Percentiles rank a stretch among this genome's conserved stretches.
Evolutionary conservation across 139 green algal species (phyloP).

Genomic region (Zygnema circumcarinatum): DNA sequence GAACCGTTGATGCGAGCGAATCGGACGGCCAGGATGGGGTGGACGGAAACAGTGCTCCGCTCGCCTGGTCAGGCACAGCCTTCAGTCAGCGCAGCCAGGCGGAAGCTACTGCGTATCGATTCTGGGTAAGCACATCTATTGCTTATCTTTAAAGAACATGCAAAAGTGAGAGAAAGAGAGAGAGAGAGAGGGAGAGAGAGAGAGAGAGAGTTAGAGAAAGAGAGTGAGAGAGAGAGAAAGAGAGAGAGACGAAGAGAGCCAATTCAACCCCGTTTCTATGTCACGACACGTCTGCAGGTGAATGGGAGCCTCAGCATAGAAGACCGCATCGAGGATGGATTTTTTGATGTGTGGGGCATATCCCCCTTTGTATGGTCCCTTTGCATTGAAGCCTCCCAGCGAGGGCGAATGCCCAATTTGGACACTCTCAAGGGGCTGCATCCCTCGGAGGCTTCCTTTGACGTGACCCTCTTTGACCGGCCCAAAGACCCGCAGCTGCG

Average conservation of each 20-base stretch:
- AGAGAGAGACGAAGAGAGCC: too few species aligned
- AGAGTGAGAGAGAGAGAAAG: too few species aligned
- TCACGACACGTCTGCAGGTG: constrained; percentile 1
- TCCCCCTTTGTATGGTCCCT: constrained; percentile 27
- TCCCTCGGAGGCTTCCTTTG: constrained; percentile 38
- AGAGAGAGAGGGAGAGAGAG: not conserved
- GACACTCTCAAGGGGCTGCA: constrained; percentile 16
- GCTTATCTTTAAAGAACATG: not conserved
- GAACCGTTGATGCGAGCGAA: not conserved
- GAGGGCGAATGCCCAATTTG: constrained; percentile 31
- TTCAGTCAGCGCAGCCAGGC: constrained; percentile 33
- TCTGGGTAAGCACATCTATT: constrained; percentile 28
- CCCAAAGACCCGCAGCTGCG: not conserved
- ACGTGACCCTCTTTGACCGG: constrained; percentile 24
- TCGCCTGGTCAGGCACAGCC: not conserved
- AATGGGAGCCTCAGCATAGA: constrained; percentile 39
- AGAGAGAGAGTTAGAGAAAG: too few species aligned
- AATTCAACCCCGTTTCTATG: not conserved
- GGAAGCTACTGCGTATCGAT: constrained; percentile 48
- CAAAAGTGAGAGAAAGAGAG: too few species aligned
- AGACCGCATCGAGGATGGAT: constrained; percentile 32
- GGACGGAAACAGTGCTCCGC: not conserved
- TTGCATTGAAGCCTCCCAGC: constrained; percentile 14
- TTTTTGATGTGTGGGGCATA: constrained; percentile 37
- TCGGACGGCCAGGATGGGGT: not conserved